Conservation (phyloP, 441 rosid species). For the Gossypium laxum region DNA sequence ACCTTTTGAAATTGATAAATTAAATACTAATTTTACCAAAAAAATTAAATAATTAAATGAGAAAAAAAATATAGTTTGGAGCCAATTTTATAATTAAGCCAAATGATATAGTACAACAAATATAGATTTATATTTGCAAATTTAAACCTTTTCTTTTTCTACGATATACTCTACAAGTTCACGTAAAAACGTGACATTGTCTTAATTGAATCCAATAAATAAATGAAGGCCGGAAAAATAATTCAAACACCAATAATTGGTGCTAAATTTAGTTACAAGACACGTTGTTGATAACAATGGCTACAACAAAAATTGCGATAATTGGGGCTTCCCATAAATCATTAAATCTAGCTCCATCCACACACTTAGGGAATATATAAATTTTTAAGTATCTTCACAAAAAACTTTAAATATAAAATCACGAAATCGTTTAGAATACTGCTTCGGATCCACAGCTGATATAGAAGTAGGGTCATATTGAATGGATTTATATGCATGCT, state of each 20-base stretch:
- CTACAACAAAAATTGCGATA: not conserved
- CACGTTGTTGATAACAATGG: not conserved
- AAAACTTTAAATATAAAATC: constrained; percentile 53
- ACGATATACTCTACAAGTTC: not conserved
- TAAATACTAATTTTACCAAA: too few relatives aligned
- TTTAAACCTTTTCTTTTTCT: not conserved
- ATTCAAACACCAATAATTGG: not conserved
- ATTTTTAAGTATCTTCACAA: constrained; percentile 26
- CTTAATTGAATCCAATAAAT: not conserved
- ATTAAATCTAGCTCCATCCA: not conserved
- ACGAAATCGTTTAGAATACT: constrained; percentile 53
- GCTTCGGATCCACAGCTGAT: constrained; percentile 61
- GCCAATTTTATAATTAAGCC: too few relatives aligned
- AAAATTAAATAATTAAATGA: too few relatives aligned
- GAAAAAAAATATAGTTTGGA: too few relatives aligned
- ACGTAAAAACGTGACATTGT: not conserved
- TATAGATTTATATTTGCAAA: too few relatives aligned
- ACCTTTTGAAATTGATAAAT: too few relatives aligned
- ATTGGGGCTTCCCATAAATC: not conserved
- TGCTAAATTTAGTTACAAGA: not conserved
- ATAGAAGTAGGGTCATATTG: constrained; percentile 59
- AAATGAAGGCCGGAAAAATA: not conserved
- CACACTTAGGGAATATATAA: not conserved
- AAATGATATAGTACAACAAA: too few relatives aligned
- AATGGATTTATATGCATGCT: constrained; percentile 60